Evolutionary conservation across 495 filamentous ascomycete species (phyloP).

Genomic region (Haplographium delicatum): DNA sequence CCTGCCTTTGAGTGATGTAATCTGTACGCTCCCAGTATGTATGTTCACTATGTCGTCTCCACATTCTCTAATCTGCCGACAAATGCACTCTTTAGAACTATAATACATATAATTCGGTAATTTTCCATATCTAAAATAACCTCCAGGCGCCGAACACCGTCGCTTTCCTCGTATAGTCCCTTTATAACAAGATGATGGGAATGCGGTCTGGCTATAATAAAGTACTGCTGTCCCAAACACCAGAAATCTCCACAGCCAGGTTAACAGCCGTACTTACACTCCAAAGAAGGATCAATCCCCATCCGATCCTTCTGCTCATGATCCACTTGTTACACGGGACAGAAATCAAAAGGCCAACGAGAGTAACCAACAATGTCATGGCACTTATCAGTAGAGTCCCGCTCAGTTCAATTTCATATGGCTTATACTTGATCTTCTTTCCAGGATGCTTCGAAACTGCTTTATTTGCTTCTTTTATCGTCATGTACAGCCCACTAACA

Average conservation of each 20-base stretch:
- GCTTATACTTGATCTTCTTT: constrained; percentile 43
- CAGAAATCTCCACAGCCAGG: constrained; percentile 73
- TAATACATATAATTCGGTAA: no score
- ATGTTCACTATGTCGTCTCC: no score
- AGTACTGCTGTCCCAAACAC: no score
- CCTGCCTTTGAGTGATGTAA: no score
- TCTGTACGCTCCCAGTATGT: no score
- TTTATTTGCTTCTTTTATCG: constrained; percentile 51
- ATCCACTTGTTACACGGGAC: constrained; percentile 87
- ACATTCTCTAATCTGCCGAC: no score
- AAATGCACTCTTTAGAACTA: no score
- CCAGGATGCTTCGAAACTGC: constrained; percentile 54
- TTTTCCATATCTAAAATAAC: no score
- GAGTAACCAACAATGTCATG: constrained; percentile 71
- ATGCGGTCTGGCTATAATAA: no score
- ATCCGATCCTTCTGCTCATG: constrained; percentile 82
- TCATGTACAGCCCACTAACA: constrained; percentile 81
- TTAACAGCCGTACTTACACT: constrained; percentile 76
- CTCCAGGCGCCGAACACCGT: no score
- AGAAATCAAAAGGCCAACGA: constrained; percentile 69
- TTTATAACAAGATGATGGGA: no score
- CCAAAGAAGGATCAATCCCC: constrained; percentile 80
- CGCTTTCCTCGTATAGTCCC: no score
- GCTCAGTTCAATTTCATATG: constrained; percentile 77
- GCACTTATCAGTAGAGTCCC: constrained; percentile 79